Evolutionary conservation across 768 basidiomycete species (phyloP), one percentile per base, ranked within the genome.

Genomic region (Dioszegia hungarica): DNA sequence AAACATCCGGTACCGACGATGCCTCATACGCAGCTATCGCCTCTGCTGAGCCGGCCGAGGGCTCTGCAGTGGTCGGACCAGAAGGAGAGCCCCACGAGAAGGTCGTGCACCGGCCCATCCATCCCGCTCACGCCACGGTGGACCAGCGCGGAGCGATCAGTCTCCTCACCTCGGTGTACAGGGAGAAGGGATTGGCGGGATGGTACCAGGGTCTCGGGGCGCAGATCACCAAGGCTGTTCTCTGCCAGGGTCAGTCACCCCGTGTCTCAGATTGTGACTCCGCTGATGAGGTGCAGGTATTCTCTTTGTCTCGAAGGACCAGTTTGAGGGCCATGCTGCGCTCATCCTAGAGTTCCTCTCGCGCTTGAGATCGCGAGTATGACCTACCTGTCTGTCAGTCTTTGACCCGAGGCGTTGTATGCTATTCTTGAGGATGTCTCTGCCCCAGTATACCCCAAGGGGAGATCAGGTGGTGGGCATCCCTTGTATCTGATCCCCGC

Each of bases 131-230:
- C 45, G 38, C 59, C 25, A 4, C 19, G 8, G 34, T 28, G 4
- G 34, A 51, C 11, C 22, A 38, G 22, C 15, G 80, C 15, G 89
- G 91, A 10, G 92, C 94, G 1, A 64, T 94, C 17, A 84, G 85
- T 44, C 82, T 97, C 29, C 81, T 99, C 39, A 71, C 77, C 3
- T 80, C 84, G 38, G 87, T 91, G 2, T 86, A 84, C 78, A 79
- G 79, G 72, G 82, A 82, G 54, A 84, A 95, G 69, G 95, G 95
- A 0, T 79, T 91, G 63, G 62, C 79, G n/a, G 95, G 95, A 25
- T 94, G 90, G 90, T 99, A 99, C 75, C 89, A 90, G 87, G 95
- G 95, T 11, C 93, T 99, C 88, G 82, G 87, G 63, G 93, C 95
- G 0, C 95, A 99, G 76, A 92, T 98, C 56, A 82, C 85, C 48